Percentiles rank a stretch among this genome's conserved stretches.
These are phyloP conservation scores for Phoma sp. DNA, from an alignment of 2,329 filamentous ascomycete species.

Conservation along the genomic window DNA sequence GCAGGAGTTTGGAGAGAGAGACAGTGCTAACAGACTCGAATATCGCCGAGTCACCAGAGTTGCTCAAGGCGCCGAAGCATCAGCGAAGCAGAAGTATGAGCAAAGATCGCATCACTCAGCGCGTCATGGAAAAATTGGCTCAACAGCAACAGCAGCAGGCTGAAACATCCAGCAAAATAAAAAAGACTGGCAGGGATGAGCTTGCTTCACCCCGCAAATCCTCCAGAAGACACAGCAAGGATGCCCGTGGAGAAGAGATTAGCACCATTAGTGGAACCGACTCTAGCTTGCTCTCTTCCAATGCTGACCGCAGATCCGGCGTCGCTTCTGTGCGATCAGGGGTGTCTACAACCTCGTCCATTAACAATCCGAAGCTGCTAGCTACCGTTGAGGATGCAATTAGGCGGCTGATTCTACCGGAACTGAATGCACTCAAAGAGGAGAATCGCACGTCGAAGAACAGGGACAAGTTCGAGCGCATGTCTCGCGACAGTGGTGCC, in stretches of 20 bases:
- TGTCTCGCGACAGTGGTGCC: conserved; percentile 48
- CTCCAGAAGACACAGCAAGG: conserved; percentile 52
- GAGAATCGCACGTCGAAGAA: conserved; percentile 81
- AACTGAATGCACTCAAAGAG: conserved; percentile 88
- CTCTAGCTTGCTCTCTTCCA: conserved; percentile 67
- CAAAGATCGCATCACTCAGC: conserved; percentile 70
- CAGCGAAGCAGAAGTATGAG: conserved; percentile 68
- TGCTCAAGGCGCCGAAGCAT: conserved; percentile 64
- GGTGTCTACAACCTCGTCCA: conserved; percentile 65
- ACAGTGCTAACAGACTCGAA: conserved; percentile 31
- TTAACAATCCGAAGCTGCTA: conserved; percentile 89
- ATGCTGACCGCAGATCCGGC: conserved; percentile 61
- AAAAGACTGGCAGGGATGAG: conserved; percentile 38
- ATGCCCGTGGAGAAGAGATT: conserved; percentile 52
- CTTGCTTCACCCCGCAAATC: conserved; percentile 40
- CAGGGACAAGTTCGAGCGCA: conserved; percentile 70
- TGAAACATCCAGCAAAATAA: conserved; percentile 43
- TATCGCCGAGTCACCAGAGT: conserved; percentile 30
- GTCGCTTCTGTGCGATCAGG: conserved; percentile 66
- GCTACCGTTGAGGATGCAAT: conserved; percentile 95
- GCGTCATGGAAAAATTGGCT: conserved; percentile 70
- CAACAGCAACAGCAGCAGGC: conserved; percentile 60
- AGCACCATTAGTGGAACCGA: conserved; percentile 57
- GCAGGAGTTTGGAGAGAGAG: conserved; percentile 56
- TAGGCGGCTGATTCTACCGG: conserved; percentile 84